Evolutionary conservation across 2,329 filamentous ascomycete genomes (phyloP).

Genomic region (Catunica adiposa): DNA sequence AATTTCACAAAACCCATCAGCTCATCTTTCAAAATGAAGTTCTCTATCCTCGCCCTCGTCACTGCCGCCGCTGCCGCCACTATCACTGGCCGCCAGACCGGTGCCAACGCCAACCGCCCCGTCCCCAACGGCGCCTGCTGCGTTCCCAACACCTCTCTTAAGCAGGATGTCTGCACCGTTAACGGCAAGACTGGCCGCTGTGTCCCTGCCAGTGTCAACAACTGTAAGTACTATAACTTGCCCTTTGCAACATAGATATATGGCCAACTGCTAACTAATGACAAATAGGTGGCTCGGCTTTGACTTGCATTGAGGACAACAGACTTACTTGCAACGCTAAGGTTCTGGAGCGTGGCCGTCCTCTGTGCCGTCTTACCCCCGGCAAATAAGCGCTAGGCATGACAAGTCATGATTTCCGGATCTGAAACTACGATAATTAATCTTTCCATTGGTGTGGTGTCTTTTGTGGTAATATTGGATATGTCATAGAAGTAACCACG

Average conservation of each 20-base stretch:
- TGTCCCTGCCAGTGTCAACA: constrained; percentile 21
- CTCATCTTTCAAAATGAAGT: constrained; percentile 19
- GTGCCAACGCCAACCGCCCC: constrained; percentile 21
- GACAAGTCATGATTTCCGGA: not conserved
- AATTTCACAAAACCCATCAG: not conserved
- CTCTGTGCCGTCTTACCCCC: constrained; percentile 18
- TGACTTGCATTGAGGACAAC: constrained; percentile 20
- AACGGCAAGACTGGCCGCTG: constrained; percentile 22
- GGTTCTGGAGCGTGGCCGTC: constrained; percentile 19
- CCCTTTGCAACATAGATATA: not conserved
- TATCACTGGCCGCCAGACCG: constrained; percentile 18
- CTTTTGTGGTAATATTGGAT: not conserved
- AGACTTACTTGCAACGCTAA: constrained; percentile 19
- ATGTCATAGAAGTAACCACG: not conserved
- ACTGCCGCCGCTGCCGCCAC: constrained; percentile 16
- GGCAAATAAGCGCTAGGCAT: not conserved
- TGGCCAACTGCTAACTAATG: not conserved
- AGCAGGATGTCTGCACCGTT: constrained; percentile 23
- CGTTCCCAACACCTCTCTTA: constrained; percentile 21
- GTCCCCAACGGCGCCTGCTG: constrained; percentile 23
- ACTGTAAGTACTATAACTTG: constrained; percentile 19
- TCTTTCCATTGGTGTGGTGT: not conserved
- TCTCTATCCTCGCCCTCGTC: constrained; percentile 18
- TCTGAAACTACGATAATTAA: not conserved
- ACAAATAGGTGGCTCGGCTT: constrained; percentile 16